phyloP scores from a whole-genome alignment of 768 basidiomycete genomes.

The Macrolepiota dolichaula region DNA sequence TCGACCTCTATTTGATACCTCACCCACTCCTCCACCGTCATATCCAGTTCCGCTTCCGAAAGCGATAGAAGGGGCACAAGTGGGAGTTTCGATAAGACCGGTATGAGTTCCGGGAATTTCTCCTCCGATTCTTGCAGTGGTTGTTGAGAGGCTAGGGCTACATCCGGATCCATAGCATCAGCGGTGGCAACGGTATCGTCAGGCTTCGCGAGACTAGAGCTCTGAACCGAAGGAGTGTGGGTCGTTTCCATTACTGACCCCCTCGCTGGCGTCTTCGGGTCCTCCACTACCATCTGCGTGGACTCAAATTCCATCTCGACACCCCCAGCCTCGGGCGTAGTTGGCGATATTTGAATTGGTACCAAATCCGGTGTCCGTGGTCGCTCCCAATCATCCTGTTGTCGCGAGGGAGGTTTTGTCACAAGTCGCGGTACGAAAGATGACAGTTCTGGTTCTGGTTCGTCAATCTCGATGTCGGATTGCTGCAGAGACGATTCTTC shows the following conservation, averaged over 20 bases:
- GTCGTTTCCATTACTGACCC: background rate
- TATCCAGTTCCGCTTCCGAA: slow-evolving; percentile 63
- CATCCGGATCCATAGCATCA: background rate
- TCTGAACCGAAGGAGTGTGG: background rate
- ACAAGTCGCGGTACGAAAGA: slow-evolving; percentile 2
- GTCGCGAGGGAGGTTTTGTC: background rate
- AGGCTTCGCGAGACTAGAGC: background rate
- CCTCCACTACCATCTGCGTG: background rate
- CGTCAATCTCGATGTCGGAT: slow-evolving; percentile 1
- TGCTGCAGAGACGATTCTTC: background rate
- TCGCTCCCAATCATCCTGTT: background rate
- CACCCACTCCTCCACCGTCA: slow-evolving; percentile 87
- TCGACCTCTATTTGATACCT: slow-evolving; percentile 70
- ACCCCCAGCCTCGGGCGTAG: background rate
- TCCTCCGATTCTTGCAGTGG: background rate
- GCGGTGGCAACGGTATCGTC: background rate
- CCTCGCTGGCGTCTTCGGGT: background rate
- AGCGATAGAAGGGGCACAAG: slow-evolving; percentile 42
- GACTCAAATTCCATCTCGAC: background rate
- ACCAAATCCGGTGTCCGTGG: slow-evolving; percentile 1
- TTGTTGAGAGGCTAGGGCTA: background rate
- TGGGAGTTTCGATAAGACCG: slow-evolving; percentile 42
- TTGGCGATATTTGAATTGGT: background rate
- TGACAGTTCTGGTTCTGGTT: background rate
- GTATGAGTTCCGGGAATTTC: slow-evolving; percentile 20